These are phyloP conservation scores for Calonectria pteridis DNA, from an alignment of 2,329 filamentous ascomycete species.

Conservation along the genomic window DNA sequence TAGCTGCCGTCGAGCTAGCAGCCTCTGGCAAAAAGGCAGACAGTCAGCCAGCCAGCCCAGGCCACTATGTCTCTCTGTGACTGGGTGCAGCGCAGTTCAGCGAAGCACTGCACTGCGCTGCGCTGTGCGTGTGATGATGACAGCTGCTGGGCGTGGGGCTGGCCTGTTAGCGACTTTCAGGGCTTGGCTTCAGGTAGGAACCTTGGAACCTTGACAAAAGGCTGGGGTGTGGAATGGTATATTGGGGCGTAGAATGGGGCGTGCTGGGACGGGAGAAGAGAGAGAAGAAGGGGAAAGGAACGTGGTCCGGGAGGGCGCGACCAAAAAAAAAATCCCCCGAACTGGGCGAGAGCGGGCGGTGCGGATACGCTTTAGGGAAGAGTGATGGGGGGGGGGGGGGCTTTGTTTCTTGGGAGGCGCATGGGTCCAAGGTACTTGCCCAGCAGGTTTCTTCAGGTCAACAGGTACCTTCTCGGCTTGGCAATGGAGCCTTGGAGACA, in stretches of 20 bases:
- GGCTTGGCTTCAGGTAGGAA: conserved; percentile 43
- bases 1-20: conserved; percentile 5
- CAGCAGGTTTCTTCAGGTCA: conserved; percentile 5
- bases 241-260: conserved; percentile 21
- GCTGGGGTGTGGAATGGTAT: conserved; percentile 16
- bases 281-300: conserved; percentile 35
- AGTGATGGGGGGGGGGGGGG: conserved; percentile 29
- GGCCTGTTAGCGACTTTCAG: conserved; percentile 31
- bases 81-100: not conserved
- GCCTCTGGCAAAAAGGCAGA: conserved; percentile 16
- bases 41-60: conserved; percentile 9
- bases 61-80: conserved; percentile 28
- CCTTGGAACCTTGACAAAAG: conserved; percentile 38
- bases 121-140: conserved; percentile 39
- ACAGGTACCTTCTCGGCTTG: conserved; percentile 7
- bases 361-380: conserved; percentile 45
- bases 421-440: conserved; percentile 21
- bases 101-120: conserved; percentile 29
- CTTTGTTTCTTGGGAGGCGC: conserved; percentile 38
- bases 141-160: conserved; percentile 41
- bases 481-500: not conserved
- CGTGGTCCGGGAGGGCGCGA: conserved; percentile 38
- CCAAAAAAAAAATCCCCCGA: conserved; percentile 38
- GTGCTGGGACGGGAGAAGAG: conserved; percentile 29
- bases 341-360: conserved; percentile 41